phyloP scores from a whole-genome alignment of 352 stramenopile genomes.

The Pythium grandisporangium region DNA sequence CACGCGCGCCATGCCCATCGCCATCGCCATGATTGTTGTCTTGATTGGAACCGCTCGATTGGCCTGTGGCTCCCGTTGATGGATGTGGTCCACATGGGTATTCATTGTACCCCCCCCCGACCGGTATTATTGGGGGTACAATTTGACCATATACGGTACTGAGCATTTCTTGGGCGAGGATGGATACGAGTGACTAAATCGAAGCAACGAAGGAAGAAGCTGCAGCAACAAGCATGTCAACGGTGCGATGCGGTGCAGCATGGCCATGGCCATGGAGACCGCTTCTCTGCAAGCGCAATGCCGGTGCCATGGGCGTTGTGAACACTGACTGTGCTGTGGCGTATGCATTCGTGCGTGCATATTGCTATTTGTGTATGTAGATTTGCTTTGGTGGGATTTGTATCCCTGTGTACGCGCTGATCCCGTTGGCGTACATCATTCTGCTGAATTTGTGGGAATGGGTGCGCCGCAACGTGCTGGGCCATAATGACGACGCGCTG shows the following conservation, averaged over 20 bases:
- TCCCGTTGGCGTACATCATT: conserved; percentile 64
- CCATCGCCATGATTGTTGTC: conserved; percentile 50
- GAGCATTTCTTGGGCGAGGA: too few species aligned
- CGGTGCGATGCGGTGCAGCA: conserved; percentile 7
- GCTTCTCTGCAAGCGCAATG: too few species aligned
- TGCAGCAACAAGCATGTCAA: conserved; percentile 12
- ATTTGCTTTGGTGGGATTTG: conserved; percentile 78
- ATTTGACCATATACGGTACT: too few species aligned
- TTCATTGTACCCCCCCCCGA: too few species aligned
- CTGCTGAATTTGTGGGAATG: conserved; percentile 62
- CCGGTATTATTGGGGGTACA: too few species aligned
- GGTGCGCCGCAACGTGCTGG: conserved; percentile 53
- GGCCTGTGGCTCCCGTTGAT: too few species aligned
- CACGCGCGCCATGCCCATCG: conserved; percentile 62
- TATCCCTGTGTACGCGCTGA: conserved; percentile 64
- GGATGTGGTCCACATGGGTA: too few species aligned
- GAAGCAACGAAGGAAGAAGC: not conserved
- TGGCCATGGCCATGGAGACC: too few species aligned
- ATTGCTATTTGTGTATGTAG: conserved; percentile 16
- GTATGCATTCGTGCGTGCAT: too few species aligned
- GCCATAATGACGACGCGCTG: conserved; percentile 36
- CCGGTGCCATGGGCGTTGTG: too few species aligned
- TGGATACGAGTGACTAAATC: too few species aligned
- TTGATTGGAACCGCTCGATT: too few species aligned
- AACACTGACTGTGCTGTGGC: conserved; percentile 2